phyloP scores from a whole-genome alignment of 2,329 filamentous ascomycete genomes.

The Alternaria burnsii region DNA sequence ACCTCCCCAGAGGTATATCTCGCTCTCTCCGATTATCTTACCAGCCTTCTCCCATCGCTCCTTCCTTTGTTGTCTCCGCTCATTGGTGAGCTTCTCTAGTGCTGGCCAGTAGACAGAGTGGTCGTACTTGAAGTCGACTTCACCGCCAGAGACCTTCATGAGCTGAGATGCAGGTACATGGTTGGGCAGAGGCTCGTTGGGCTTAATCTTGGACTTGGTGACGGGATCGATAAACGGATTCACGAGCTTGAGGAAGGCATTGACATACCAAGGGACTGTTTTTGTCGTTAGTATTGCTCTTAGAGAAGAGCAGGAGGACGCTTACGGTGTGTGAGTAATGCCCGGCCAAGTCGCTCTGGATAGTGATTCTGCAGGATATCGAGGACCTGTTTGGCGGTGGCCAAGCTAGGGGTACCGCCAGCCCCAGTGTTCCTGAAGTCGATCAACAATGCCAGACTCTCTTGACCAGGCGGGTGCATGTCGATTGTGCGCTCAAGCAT shows the following conservation, averaged over 20 bases:
- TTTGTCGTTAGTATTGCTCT: conserved; percentile 8
- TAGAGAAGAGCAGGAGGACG: conserved; percentile 14
- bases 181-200: conserved; percentile 88
- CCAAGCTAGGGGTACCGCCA: conserved; percentile 78
- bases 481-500: conserved; percentile 94
- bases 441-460: conserved; percentile 85
- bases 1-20: conserved; percentile 85
- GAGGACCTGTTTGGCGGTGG: conserved; percentile 82
- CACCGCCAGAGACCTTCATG: conserved; percentile 79
- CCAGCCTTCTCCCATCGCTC: conserved; percentile 82
- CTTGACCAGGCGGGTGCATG: conserved; percentile 84
- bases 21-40: conserved; percentile 82
- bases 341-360: conserved; percentile 87
- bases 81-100: conserved; percentile 73
- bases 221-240: conserved; percentile 95
- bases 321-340: conserved; percentile 87
- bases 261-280: conserved; percentile 87
- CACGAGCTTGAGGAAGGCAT: conserved; percentile 95
- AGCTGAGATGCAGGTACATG: conserved; percentile 86
- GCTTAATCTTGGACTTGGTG: conserved; percentile 94
- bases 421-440: conserved; percentile 86
- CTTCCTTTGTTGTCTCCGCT: conserved; percentile 68
- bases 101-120: conserved; percentile 90
- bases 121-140: conserved; percentile 90
- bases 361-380: conserved; percentile 95